These are phyloP conservation scores for Rhizopus delemar DNA, from an alignment of 371 early-diverging fungal genomes.

Conservation along the genomic window DNA sequence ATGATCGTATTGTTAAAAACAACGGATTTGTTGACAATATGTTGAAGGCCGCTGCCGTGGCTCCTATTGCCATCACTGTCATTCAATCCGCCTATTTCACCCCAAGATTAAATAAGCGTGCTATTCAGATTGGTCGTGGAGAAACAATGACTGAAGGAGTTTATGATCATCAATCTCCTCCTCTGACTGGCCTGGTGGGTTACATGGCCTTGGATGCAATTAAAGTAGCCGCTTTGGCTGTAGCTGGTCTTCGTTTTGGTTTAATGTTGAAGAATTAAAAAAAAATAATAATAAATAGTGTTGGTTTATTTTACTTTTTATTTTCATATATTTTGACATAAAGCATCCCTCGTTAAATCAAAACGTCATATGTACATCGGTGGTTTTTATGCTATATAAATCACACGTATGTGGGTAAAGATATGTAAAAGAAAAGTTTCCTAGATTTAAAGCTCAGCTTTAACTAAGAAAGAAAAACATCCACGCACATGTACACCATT, in stretches of 20 bases:
- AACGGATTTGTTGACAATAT: conserved; percentile 24
- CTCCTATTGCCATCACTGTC: conserved; percentile 31
- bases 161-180: conserved; percentile 20
- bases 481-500: too few relatives aligned
- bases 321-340: too few relatives aligned
- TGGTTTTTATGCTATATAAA: too few relatives aligned
- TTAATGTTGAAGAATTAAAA: conserved; percentile 45
- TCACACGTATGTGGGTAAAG: too few relatives aligned
- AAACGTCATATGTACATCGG: too few relatives aligned
- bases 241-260: conserved; percentile 48
- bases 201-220: conserved; percentile 43
- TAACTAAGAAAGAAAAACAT: too few relatives aligned
- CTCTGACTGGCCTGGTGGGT: conserved; percentile 31
- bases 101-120: conserved; percentile 24
- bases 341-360: too few relatives aligned
- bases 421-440: too few relatives aligned
- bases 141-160: conserved; percentile 15
- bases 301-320: too few relatives aligned
- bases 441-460: too few relatives aligned
- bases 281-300: not conserved
- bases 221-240: conserved; percentile 42
- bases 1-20: conserved; percentile 24
- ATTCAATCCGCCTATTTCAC: conserved; percentile 27
- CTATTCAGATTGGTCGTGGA: conserved; percentile 12
- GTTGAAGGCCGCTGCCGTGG: conserved; percentile 23